Base-by-base conservation (phyloP, 73 alveolate species). In the Diophrys sp. region DNA sequence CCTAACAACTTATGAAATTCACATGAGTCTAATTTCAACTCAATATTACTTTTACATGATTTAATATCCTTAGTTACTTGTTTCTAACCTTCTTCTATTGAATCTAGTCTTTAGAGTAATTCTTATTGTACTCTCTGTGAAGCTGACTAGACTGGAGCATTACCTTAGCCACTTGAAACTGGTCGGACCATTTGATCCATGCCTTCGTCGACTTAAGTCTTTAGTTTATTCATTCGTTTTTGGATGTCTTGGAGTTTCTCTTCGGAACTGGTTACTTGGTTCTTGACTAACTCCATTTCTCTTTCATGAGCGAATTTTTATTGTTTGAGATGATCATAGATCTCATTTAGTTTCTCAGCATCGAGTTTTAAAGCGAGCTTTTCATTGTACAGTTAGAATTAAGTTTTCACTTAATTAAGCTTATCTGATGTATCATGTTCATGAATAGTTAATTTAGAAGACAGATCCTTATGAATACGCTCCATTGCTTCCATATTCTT, bases 401-500 rank as follows among this genome's bases (percentile, higher is more conserved):
- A 44, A 5, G 18, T 18, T 44, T 44, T 44, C 5, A 44, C 18
- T 5, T 44, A 11, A 11, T 5, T 44, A 5, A 44, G 5, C 18
- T 44, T 44, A 11, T 44, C 62, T 44, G 62, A 44, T 11, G 18
- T 11, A 11, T 44, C 5, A 11, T 44, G n/a, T 44, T 44, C 62
- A 44, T 44, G 5, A 44, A 44, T 44, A 11, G 5, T 11, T 44
- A 44, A 44, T 44, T 18, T 44, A 11, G n/a, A 5, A 11, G 5
- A 44, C 18, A 44, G 18, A 11, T 44, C 62, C 18, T 44, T 44
- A 44, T 44, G 18, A 44, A 44, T 23, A 27, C 73, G 44, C 55
- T 73, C 89, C 23, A 73, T 73, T 56, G 83, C 73, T 31, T 81
- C 89, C 0, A 73, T 5, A 5, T 73, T 24, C 66, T 73, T 73